phyloP scores from a whole-genome alignment of 305 asterid species.

The Fraxinus floribunda region DNA sequence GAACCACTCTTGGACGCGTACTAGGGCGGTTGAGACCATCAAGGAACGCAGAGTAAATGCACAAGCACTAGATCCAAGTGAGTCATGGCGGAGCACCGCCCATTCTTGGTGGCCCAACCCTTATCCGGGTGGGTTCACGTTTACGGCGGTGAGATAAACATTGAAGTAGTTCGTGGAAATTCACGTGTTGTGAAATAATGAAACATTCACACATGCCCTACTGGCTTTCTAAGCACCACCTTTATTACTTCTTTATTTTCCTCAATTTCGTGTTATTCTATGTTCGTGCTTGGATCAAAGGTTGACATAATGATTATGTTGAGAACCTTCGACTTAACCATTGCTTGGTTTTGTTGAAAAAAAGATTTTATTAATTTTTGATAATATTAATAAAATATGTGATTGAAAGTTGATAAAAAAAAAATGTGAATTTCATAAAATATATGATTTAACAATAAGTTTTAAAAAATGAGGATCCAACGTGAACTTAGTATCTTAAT shows the following conservation, averaged over 20 bases:
- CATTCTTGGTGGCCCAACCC: constrained; percentile 27
- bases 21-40: constrained; percentile 23
- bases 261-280: constrained; percentile 18
- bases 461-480: too few species aligned
- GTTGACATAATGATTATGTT: constrained; percentile 26
- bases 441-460: too few species aligned
- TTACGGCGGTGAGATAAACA: constrained; percentile 3
- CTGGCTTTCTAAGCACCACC: neutral
- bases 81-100: constrained; percentile 21
- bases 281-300: constrained; percentile 25
- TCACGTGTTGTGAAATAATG: constrained; percentile 16
- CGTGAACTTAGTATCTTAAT: neutral
- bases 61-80: constrained; percentile 25
- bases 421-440: too few species aligned
- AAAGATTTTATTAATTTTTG: too few species aligned
- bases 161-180: neutral
- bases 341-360: neutral
- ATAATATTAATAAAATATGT: too few species aligned
- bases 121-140: constrained; percentile 7
- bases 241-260: neutral
- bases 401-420: too few species aligned
- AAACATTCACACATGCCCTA: constrained; percentile 21
- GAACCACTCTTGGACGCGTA: neutral
- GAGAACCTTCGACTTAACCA: neutral
- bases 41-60: neutral